Base-by-base conservation (phyloP, 2,329 filamentous ascomycete species). In the Pleomassaria siparia region DNA sequence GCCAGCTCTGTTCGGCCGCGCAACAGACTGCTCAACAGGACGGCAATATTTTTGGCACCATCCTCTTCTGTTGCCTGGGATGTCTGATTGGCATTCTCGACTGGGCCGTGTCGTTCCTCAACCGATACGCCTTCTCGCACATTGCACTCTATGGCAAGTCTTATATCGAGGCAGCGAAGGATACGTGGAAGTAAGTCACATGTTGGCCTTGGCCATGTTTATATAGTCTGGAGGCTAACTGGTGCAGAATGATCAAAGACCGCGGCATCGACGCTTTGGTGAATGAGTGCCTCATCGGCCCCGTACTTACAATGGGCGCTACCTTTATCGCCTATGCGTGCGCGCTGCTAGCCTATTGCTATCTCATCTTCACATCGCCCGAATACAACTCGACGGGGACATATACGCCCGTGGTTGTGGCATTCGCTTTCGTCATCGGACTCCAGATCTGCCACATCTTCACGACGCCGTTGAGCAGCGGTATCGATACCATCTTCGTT, bases 401-500 rank as follows among this genome's bases (percentile, higher is more conserved):
- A 10, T 95, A 85, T 67, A 94, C 89, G 0, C 79, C 86, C 0
- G 84, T 95, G 8, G 80, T 95, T 15, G 81, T 95, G 66, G 89
- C 89, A 0, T 95, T 92, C 68, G 77, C 90, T 0, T 96, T 96
- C 74, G 74, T 96, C 43, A 91, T 96, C 54, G 92, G 92, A 6
- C 74, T 96, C 55, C 92, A 96, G 70, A 87, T 96, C 50, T 88
- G 86, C 67, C 88, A 95, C 69, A 83, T 95, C 54, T 95, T 96
- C 73, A 88, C 92, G 26, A 92, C 89, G 0, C 92, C 92, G 1
- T 77, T 97, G 47, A 86, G 86, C 54, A 91, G 86, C 60, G 92
- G 92, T n/a, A 83, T 95, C 53, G 88, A 95, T 58, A 95, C 91
- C 0, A 88, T 96, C 51, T 96, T 96, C 60, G 89, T 96, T 0